phyloP scores from a whole-genome alignment of 768 basidiomycete species.

The Xerocomellus intermedius region DNA sequence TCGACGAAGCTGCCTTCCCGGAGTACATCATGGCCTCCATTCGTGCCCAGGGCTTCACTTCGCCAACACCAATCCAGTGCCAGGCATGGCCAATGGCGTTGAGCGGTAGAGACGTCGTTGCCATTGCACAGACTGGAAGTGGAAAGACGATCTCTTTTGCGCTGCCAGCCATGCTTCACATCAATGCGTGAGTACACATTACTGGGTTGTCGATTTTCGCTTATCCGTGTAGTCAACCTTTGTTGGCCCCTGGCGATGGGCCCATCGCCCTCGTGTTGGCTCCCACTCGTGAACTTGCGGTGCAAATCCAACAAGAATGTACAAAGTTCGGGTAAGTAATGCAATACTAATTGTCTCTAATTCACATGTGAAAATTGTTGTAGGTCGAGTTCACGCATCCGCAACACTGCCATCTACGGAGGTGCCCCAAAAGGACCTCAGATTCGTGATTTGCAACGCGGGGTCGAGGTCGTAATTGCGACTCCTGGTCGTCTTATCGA shows the following conservation, averaged over 20 bases:
- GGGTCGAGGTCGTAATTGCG: conserved; percentile 98
- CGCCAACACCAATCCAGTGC: conserved; percentile 95
- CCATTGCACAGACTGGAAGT: conserved; percentile 97
- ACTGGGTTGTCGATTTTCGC: neutral
- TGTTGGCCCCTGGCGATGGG: conserved; percentile 91
- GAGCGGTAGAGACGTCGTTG: conserved; percentile 89
- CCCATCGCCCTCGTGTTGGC: conserved; percentile 96
- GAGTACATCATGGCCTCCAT: conserved; percentile 95
- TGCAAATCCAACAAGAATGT: conserved; percentile 98
- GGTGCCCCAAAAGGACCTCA: conserved; percentile 99
- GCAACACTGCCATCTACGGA: conserved; percentile 98
- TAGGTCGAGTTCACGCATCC: conserved; percentile 89
- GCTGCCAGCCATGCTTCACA: conserved; percentile 98
- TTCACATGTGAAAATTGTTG: conserved; percentile 2
- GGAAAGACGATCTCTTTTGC: conserved; percentile 99
- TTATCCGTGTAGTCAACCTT: conserved; percentile 66
- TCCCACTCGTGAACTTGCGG: conserved; percentile 96
- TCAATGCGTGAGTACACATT: conserved; percentile 79
- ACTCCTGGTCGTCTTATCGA: conserved; percentile 99
- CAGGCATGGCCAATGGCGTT: conserved; percentile 99
- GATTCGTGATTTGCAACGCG: conserved; percentile 95
- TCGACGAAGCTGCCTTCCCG: conserved; percentile 95
- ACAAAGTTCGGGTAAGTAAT: conserved; percentile 89
- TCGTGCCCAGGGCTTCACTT: conserved; percentile 86
- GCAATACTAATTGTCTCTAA: neutral